Evolutionary conservation across 1,284 basidiomycete species (phyloP).

Genomic region (Heliocybe sulcata): DNA sequence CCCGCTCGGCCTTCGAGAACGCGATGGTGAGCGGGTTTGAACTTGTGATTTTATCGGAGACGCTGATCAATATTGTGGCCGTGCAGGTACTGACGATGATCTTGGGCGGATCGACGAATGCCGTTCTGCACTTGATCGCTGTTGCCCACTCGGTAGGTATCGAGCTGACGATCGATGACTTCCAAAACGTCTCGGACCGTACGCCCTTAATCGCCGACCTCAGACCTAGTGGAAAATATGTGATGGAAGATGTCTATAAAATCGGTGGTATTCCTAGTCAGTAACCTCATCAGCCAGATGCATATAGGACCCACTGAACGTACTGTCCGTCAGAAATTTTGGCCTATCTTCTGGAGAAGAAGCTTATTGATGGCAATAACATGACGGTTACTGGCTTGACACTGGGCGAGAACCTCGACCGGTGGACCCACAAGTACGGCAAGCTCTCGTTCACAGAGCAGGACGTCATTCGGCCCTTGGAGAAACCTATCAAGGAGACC

Average conservation of each 20-base stretch:
- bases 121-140: slow-evolving; percentile 86
- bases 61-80: slow-evolving; percentile 9
- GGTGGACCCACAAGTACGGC: slow-evolving; percentile 75
- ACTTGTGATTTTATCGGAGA: too few species aligned
- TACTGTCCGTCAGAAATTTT: slow-evolving; percentile 55
- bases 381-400: slow-evolving; percentile 86
- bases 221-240: slow-evolving; percentile 87
- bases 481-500: slow-evolving; percentile 82
- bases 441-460: slow-evolving; percentile 64
- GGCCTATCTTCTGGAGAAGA: slow-evolving; percentile 75
- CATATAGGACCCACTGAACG: slow-evolving; percentile 1
- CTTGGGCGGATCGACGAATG: slow-evolving; percentile 91
- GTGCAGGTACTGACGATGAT: slow-evolving; percentile 84
- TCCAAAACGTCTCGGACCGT: slow-evolving; percentile 79
- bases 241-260: slow-evolving; percentile 87
- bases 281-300: slow-evolving; percentile 18
- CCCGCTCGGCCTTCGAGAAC: slow-evolving; percentile 91
- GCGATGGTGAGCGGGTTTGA: slow-evolving; percentile 82
- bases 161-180: slow-evolving; percentile 77
- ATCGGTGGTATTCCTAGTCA: slow-evolving; percentile 84
- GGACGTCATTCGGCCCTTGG: slow-evolving; percentile 79
- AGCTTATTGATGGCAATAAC: slow-evolving; percentile 78
- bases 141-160: slow-evolving; percentile 87
- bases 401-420: slow-evolving; percentile 83
- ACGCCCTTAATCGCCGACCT: slow-evolving; percentile 87